These are phyloP conservation scores for Zygoascus meyerae DNA, from an alignment of 1,139 yeast species.

Conservation along the genomic window DNA sequence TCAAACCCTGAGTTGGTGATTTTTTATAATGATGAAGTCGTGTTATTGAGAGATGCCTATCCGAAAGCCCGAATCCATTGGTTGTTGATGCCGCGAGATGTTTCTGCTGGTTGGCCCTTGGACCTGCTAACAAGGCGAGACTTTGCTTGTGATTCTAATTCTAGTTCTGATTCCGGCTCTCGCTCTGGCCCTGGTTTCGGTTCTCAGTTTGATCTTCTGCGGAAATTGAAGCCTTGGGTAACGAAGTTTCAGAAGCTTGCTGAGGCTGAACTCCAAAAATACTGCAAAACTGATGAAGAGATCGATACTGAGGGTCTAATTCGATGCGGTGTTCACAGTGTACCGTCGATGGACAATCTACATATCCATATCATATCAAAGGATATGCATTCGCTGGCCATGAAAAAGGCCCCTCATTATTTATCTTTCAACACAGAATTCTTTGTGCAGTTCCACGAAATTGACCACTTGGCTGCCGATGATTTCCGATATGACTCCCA, in stretches of 20 bases:
- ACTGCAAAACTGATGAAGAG: constrained; percentile 6
- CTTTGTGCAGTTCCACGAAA: constrained; percentile 49
- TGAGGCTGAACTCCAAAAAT: constrained; percentile 32
- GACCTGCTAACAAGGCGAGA: neutral
- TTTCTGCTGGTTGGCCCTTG: constrained; percentile 3
- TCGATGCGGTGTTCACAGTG: constrained; percentile 62
- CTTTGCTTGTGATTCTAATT: too few relatives aligned
- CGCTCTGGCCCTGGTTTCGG: neutral
- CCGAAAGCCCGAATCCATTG: constrained; percentile 63
- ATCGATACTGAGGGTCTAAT: constrained; percentile 24
- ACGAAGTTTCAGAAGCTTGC: constrained; percentile 41
- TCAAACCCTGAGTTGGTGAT: constrained; percentile 28
- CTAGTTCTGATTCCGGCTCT: neutral
- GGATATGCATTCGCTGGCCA: constrained; percentile 49
- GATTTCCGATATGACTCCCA: constrained; percentile 12
- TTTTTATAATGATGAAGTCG: constrained; percentile 47
- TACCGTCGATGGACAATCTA: constrained; percentile 62
- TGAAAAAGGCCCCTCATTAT: constrained; percentile 64
- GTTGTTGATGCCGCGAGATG: constrained; percentile 53
- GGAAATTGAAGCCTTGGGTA: constrained; percentile 37
- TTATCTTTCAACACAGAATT: constrained; percentile 64
- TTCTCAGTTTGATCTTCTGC: constrained; percentile 27
- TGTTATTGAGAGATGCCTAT: constrained; percentile 54
- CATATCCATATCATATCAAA: constrained; percentile 69
- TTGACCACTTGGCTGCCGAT: constrained; percentile 14